Evolutionary conservation across 306 rosid genomes (phyloP), one percentile per base, ranked within the genome.

Genomic region (Pterocarpus macrocarpus): DNA sequence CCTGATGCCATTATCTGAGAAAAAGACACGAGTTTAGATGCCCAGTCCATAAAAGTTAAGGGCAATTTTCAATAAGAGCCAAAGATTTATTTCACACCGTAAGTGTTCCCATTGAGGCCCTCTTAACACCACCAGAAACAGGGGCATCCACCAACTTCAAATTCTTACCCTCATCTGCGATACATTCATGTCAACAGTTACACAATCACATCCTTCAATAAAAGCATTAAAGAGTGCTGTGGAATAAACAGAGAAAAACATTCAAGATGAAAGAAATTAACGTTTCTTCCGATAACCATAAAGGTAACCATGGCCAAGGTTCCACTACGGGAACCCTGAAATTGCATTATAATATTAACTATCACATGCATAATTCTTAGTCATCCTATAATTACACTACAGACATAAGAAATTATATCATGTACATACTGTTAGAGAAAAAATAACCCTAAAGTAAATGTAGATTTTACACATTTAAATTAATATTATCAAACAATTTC

Each of bases 91-190:
- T 79, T 78, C 90, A 66, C 82, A 95, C 98, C 90, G 98, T 92
- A 85, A 95, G 97, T 15, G 94, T 75, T 86, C 98, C 98, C 70
- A 70, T 12, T 53, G 97, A 82, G 61, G 98, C 98, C 80, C 91
- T 92, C 82, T 49, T 77, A 84, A 92, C 97, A 78, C 98, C 98
- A 62, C 98, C 98, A 81, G 97, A 95, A 80, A 95, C 97, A 44
- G 98, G 98, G 77, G 98, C 98, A 86, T 95, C 98, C 83, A 95
- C 95, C 90, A 95, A 85, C 87, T 92, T 95, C 88, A 95, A 86
- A 85, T 86, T 86, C 82, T 87, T 95, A 67, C 87, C 92, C 81
- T 91, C 94, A 83, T 87, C 97, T 95, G 88, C 57, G 73, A 86
- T 79, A 85, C 81, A 70, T 76, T 79, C 66, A 82, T 68, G 83